phyloP scores from a whole-genome alignment of 2,329 filamentous ascomycete genomes.

The Penicillium sp. region DNA sequence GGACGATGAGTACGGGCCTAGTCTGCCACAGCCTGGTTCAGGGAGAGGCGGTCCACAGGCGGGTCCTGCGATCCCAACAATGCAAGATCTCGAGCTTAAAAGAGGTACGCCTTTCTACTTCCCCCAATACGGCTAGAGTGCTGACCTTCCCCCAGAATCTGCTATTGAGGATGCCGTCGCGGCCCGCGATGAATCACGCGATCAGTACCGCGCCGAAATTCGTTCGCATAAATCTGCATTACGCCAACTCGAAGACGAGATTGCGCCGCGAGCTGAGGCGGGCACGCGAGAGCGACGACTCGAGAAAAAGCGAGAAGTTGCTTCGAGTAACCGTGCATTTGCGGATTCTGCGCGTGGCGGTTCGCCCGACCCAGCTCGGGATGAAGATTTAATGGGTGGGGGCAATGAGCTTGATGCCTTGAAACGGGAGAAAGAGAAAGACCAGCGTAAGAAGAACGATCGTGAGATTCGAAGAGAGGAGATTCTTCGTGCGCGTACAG shows the following conservation, averaged over 20 bases:
- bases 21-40: constrained; percentile 41
- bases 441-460: constrained; percentile 76
- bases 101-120: constrained; percentile 31
- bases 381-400: constrained; percentile 71
- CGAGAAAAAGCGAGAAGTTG: constrained; percentile 76
- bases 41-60: constrained; percentile 14
- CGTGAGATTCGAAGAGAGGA: constrained; percentile 80
- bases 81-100: constrained; percentile 68
- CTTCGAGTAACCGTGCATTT: constrained; percentile 72
- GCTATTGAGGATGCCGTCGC: constrained; percentile 30
- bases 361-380: constrained; percentile 66
- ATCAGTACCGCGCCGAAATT: constrained; percentile 50
- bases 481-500: constrained; percentile 67
- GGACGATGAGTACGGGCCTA: constrained; percentile 59
- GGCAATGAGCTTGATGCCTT: constrained; percentile 60
- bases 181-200: constrained; percentile 27
- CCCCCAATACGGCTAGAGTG: background rate
- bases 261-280: constrained; percentile 76
- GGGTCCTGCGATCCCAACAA: constrained; percentile 65
- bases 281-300: constrained; percentile 79
- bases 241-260: constrained; percentile 59
- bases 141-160: constrained; percentile 24
- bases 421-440: constrained; percentile 63
- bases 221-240: constrained; percentile 44
- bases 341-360: constrained; percentile 50